Evolutionary conservation across 352 stramenopile genomes (phyloP), one percentile per base, ranked within the genome.

Genomic region (Hyaloperonospora brassicae): DNA sequence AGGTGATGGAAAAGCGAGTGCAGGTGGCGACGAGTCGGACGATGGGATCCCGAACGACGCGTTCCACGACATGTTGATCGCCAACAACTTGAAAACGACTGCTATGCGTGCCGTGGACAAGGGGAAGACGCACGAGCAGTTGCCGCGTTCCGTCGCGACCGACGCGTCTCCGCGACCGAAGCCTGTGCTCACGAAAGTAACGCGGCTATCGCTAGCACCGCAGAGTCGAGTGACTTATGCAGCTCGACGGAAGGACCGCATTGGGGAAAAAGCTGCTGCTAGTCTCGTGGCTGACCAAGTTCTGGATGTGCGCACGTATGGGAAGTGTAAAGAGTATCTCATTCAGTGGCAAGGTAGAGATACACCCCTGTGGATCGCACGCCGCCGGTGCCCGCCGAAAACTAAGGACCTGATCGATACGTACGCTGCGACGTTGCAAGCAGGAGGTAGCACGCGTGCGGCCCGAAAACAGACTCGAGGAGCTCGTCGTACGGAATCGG

Each of bases 301-400:
- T 22, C 30, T 80, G 34, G 47, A 36, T 8, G 38, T 57, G 22
- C 68, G 73, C 14, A 53, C 47, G 1, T 57, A 50, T 13, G 57
- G 51, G 22, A 62, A 14, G 0, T 25, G 49, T 14, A 71, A 50
- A 27, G 69, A 78, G 46, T 84, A 66, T 52, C 47, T 62, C 7
- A 62, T 84, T 51, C 45, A 68, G 38, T 80, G 66, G 68, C 23
- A 50, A 53, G 62, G 50, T 22, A 13, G 63, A 2, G 14, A 17
- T 1, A 22, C 40, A 14, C 66, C 68, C 5, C 44, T 61, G 5
- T 84, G 73, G 73, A 70, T 80, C 25, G 7, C 56, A 10, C 59
- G 66, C 2, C 62, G 62, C 1, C 72, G 76, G 50, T 67, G 59
- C 31, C 44, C 57, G 0, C 25, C 21, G 0, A 65, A 84, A 44